phyloP scores from a whole-genome alignment of 2,329 filamentous ascomycete genomes.

The Talaromyces verruculosus region DNA sequence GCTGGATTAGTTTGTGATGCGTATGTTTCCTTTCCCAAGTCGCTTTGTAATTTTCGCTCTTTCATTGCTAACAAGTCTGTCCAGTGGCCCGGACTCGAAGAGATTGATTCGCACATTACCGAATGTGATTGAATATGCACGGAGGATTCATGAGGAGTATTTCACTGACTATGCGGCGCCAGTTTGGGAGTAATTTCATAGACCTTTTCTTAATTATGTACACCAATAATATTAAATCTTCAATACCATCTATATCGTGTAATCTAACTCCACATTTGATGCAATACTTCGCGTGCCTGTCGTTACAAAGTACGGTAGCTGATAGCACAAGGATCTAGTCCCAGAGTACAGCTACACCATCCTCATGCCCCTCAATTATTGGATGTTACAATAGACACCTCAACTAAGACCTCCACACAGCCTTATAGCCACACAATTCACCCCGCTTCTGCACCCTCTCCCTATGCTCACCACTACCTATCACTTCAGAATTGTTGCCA shows the following conservation, averaged over 20 bases:
- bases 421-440: not conserved
- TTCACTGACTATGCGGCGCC: slow-evolving; percentile 57
- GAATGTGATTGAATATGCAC: slow-evolving; percentile 56
- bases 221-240: not conserved
- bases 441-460: not conserved
- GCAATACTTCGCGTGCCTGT: not conserved
- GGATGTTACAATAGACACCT: not conserved
- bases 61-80: not conserved
- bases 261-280: not conserved
- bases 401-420: no score
- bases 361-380: not conserved
- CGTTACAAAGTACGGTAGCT: not conserved
- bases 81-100: slow-evolving; percentile 54
- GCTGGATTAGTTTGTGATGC: slow-evolving; percentile 55
- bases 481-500: not conserved
- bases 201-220: not conserved
- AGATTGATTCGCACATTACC: slow-evolving; percentile 43
- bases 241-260: not conserved
- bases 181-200: slow-evolving; percentile 11
- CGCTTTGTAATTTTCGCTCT: not conserved
- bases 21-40: slow-evolving; percentile 44
- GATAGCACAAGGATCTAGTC: no score
- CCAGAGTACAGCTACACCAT: no score
- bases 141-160: slow-evolving; percentile 55
- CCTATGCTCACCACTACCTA: not conserved